A percentile compares a stretch with the other conserved stretches of the same genome.
Evolutionary conservation across 2,329 filamentous ascomycete genomes (phyloP).

Genomic region (Cadophora sp.): DNA sequence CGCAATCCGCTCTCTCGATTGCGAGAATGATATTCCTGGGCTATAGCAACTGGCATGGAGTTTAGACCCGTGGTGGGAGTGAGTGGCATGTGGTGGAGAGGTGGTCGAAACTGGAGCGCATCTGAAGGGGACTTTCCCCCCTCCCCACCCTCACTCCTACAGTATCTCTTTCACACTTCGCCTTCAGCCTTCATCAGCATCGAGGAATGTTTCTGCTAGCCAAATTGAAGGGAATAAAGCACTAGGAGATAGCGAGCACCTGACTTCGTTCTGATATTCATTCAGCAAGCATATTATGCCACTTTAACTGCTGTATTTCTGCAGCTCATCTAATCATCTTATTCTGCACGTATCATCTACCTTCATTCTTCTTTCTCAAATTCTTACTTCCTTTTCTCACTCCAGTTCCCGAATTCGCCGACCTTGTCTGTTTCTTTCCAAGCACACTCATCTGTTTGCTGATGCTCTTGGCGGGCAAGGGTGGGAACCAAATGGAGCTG

Average conservation of each 20-base stretch:
- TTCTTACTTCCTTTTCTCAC: background rate
- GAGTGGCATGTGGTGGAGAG: background rate
- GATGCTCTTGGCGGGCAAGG: background rate
- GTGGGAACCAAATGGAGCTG: background rate
- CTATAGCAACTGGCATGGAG: no score
- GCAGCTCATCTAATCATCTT: background rate
- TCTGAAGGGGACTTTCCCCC: no score
- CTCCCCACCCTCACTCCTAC: no score
- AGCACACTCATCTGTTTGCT: background rate
- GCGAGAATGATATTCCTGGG: background rate
- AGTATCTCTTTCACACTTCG: no score
- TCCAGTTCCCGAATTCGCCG: background rate
- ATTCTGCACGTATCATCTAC: background rate
- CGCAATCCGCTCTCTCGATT: background rate
- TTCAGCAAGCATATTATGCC: background rate
- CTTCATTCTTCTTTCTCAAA: background rate
- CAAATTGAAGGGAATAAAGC: no score
- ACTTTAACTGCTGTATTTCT: background rate
- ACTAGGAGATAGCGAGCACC: no score
- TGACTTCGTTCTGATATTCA: no score
- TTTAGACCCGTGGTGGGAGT: background rate
- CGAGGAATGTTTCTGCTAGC: background rate
- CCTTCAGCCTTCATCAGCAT: background rate
- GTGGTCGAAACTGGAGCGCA: background rate
- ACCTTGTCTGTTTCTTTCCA: background rate